A percentile compares a stretch with the other conserved stretches of the same genome.
These are phyloP conservation scores for Tritrichomonas foetus DNA, from an alignment of 208 protist genomes.

Conservation along the genomic window DNA sequence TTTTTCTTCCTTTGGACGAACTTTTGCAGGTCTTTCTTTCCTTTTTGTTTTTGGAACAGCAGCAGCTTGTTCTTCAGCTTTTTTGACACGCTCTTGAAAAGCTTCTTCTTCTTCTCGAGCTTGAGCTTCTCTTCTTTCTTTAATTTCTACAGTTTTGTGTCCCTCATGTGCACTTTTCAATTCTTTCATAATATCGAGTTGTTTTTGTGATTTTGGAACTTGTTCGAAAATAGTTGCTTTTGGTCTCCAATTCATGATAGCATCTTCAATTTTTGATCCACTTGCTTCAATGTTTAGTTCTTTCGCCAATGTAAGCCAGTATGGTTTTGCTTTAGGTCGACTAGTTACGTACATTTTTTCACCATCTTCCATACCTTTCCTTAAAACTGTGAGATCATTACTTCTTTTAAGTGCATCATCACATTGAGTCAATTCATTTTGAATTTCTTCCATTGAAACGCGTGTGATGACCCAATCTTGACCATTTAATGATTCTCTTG, in stretches of 20 bases:
- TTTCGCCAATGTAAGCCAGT: neutral
- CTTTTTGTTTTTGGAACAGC: neutral
- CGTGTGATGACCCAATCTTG: neutral
- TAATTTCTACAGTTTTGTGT: neutral
- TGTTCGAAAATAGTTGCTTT: conserved; percentile 2
- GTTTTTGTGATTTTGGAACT: neutral
- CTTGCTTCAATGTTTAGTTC: neutral
- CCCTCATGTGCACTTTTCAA: neutral
- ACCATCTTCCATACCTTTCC: neutral
- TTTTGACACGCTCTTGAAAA: neutral
- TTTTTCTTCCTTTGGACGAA: neutral
- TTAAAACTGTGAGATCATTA: neutral
- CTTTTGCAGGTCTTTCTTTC: neutral
- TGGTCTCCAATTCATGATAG: neutral
- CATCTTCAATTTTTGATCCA: neutral
- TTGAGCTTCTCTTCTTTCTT: neutral
- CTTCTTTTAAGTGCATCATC: neutral
- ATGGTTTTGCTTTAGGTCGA: neutral
- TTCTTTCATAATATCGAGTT: neutral
- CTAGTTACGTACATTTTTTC: neutral
- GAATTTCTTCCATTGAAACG: neutral
- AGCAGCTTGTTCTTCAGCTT: neutral
- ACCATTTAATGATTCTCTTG: neutral
- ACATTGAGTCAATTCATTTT: neutral
- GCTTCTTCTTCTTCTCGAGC: neutral